phyloP scores from a whole-genome alignment of 768 basidiomycete species.

The Lentinula sp. region DNA sequence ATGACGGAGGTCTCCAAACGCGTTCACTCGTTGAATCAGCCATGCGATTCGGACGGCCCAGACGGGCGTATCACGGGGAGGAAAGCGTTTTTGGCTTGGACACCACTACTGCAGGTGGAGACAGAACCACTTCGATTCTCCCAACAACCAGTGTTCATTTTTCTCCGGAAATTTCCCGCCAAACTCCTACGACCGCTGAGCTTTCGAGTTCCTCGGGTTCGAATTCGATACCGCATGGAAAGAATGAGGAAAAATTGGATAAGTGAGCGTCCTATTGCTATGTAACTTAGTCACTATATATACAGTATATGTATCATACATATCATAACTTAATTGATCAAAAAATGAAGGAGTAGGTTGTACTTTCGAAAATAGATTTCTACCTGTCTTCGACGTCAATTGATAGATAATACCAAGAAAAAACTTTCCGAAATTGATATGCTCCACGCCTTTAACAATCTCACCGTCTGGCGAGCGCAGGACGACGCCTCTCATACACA shows the following conservation, averaged over 20 bases:
- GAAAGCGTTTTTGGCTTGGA: background rate
- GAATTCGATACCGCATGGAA: background rate
- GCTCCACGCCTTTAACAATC: no score
- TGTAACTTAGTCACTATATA: background rate
- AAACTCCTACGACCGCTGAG: background rate
- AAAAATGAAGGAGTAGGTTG: no score
- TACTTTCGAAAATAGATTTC: no score
- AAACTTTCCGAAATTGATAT: no score
- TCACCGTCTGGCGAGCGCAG: no score
- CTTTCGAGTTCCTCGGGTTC: background rate
- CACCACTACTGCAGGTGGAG: background rate
- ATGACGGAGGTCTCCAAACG: background rate
- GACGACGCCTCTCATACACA: background rate
- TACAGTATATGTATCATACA: background rate
- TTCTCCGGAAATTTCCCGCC: background rate
- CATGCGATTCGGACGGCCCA: background rate
- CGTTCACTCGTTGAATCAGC: background rate
- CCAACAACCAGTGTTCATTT: background rate
- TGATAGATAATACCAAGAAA: no score
- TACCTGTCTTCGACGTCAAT: no score
- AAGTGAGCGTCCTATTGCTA: background rate
- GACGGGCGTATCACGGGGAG: background rate
- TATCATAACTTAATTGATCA: background rate
- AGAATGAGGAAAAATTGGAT: background rate
- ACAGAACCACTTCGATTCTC: background rate